phyloP scores from a whole-genome alignment of 345 rosid genomes.

The Luvunga scandens region DNA sequence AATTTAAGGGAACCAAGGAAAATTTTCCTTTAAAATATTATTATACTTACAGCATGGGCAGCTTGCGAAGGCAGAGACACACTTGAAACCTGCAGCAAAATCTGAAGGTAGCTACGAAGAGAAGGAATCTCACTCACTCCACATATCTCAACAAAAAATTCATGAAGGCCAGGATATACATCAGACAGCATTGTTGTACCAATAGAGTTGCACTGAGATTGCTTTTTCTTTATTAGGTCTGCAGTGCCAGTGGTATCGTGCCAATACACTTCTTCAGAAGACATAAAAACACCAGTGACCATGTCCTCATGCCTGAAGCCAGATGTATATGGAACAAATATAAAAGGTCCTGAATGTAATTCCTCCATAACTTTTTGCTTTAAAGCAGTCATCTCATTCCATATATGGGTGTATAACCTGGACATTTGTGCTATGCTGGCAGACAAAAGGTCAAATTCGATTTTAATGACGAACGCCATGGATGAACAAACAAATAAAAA shows the following conservation, averaged over 20 bases:
- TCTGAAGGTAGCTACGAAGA: constrained; percentile 51
- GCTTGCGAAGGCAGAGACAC: constrained; percentile 66
- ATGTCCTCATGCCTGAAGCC: constrained; percentile 45
- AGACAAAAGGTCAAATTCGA: constrained; percentile 20
- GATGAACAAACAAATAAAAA: background rate
- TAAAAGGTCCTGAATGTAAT: constrained; percentile 48
- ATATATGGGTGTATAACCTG: constrained; percentile 65
- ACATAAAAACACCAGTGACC: constrained; percentile 58
- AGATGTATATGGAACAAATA: constrained; percentile 65
- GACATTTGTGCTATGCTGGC: constrained; percentile 78
- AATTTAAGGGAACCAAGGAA: background rate
- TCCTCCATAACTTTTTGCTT: constrained; percentile 47
- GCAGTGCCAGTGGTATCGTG: constrained; percentile 68
- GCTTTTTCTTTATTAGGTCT: constrained; percentile 46
- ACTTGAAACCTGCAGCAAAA: constrained; percentile 59
- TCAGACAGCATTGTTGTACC: constrained; percentile 45
- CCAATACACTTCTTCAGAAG: constrained; percentile 76
- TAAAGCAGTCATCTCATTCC: constrained; percentile 61
- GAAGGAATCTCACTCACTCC: constrained; percentile 73
- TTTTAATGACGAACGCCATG: background rate
- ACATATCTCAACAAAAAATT: constrained; percentile 76
- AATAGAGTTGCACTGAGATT: constrained; percentile 29
- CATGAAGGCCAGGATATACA: constrained; percentile 80
- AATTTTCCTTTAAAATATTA: background rate
- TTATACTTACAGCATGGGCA: constrained; percentile 65